Conservation (phyloP, 495 filamentous ascomycete genomes). For the Annulohypoxylon stygium region DNA sequence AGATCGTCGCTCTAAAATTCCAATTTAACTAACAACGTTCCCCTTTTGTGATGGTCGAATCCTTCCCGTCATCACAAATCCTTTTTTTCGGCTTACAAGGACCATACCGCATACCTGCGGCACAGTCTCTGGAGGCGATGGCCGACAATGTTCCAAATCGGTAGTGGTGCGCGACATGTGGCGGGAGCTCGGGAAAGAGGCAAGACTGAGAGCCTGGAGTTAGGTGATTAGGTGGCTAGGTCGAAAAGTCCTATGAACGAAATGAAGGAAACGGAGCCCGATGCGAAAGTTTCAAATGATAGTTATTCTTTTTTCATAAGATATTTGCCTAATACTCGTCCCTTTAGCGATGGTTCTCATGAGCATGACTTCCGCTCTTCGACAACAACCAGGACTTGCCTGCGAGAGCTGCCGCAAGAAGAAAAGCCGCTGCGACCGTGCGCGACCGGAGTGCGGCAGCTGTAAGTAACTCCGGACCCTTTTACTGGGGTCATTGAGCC, state of each 20-base stretch:
- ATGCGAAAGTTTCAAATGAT: background rate
- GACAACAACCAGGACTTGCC: constrained; percentile 8
- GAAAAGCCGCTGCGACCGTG: constrained; percentile 14
- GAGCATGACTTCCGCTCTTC: constrained; percentile 11
- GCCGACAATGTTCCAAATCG: background rate
- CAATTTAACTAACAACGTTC: constrained; percentile 7
- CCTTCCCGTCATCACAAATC: constrained; percentile 11
- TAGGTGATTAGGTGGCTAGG: background rate
- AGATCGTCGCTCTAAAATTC: background rate
- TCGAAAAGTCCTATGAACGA: constrained; percentile 5
- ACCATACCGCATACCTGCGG: background rate
- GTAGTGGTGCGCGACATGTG: background rate
- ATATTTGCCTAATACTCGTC: background rate
- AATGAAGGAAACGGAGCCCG: background rate
- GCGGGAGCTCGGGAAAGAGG: background rate
- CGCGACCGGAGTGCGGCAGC: constrained; percentile 10
- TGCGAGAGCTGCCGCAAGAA: constrained; percentile 9
- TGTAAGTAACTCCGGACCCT: constrained; percentile 13
- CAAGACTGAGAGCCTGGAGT: no score
- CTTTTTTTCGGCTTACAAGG: constrained; percentile 8
- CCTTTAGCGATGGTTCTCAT: background rate
- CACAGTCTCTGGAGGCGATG: background rate
- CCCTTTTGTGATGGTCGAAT: constrained; percentile 9
- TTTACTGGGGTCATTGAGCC: background rate
- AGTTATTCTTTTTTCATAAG: background rate